Evolutionary conservation across 2,329 filamentous ascomycete species (phyloP), one percentile per base, ranked within the genome.

Genomic region (Aspergillus sp.): DNA sequence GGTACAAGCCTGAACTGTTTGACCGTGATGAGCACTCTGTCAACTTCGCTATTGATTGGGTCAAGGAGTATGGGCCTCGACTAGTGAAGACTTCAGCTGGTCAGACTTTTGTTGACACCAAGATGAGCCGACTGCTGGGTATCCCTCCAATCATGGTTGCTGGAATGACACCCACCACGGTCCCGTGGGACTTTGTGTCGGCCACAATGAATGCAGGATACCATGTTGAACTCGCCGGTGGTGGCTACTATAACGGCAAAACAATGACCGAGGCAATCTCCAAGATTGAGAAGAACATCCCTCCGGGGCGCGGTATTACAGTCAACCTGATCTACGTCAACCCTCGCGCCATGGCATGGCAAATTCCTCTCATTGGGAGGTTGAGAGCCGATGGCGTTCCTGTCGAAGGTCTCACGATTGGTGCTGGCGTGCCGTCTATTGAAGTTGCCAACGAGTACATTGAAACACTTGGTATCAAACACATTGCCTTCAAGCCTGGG

Each of bases 1-100:
- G 93, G 43, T 98, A 96, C 77, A 98, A 98, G 77, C 86, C 91
- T 2, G 93, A 98, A 71, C 78, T 98, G 40, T 98, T 98, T 58
- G 91, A 98, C 64, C 86, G 93, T 45, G 93, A 98, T 64, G 89
- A 96, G 63, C 83, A 96, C 60, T 90, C 93, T 5, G 86, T 98
- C 60, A 93, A 90, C 67, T 97, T 90, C 65, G 91, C 93, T 39
- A 85, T 90, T 28, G 89, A 98, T 68, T 98, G 94, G 94, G 90
- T 98, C 45, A 94, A 94, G 69, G 90, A 96, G 66, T 90, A 93
- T 63, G 90, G 91, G 7, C 93, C 94, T n/a, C 86, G 84, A 47
- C 77, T 98, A 35, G 83, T 95, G 57, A 93, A 88, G 71, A 96
- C 88, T 10, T 91, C 90, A 8, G 83, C 81, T 45, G 93, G 93